Evolutionary conservation across 2,329 filamentous ascomycete genomes (phyloP).

Genomic region (Penicillium psychrosexuale): DNA sequence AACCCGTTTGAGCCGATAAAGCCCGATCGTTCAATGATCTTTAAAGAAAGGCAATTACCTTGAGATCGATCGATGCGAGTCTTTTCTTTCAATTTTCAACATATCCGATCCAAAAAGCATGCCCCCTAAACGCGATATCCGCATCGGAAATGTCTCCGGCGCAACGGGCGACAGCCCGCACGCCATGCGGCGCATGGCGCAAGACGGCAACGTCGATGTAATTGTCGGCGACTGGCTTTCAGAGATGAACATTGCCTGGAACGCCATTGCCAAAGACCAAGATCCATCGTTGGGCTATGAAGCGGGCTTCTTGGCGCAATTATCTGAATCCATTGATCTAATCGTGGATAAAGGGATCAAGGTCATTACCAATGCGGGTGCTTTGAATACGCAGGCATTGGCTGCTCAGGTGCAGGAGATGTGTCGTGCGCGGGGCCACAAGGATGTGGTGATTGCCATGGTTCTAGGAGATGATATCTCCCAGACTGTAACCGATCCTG

Average conservation of each 20-base stretch:
- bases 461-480: too few species aligned
- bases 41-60: too few species aligned
- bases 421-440: background rate
- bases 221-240: conserved; percentile 38
- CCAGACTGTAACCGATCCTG: too few species aligned
- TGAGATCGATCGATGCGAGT: too few species aligned
- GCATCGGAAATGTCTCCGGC: background rate
- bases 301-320: background rate
- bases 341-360: conserved; percentile 15
- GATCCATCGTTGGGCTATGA: background rate
- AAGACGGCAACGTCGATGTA: conserved; percentile 1
- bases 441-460: too few species aligned
- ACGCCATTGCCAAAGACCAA: background rate
- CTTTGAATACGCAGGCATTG: conserved; percentile 2
- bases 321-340: background rate
- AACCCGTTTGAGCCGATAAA: too few species aligned
- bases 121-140: background rate
- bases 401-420: background rate
- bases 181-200: background rate
- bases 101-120: background rate
- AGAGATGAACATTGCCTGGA: conserved; percentile 20
- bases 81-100: too few species aligned
- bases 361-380: conserved; percentile 20
- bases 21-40: too few species aligned
- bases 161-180: background rate